Evolutionary conservation across 2,329 filamentous ascomycete species (phyloP), one percentile per base, ranked within the genome.

Genomic region (Epichloe sp.): DNA sequence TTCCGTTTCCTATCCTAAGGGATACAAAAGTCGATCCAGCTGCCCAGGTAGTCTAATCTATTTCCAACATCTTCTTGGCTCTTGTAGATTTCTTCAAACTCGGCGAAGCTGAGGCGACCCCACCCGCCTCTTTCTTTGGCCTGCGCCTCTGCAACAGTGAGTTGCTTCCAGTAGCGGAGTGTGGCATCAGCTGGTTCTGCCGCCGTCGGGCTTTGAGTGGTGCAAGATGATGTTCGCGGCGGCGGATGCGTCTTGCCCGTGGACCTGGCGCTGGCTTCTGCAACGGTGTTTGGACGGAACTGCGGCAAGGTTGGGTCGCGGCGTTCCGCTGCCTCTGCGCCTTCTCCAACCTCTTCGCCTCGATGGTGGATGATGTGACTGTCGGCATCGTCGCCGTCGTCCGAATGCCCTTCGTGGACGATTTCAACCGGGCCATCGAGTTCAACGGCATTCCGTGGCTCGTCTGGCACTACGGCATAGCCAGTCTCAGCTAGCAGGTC

Each of bases 1-100:
- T 17, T 3, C n/a, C 19, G 19, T 19, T 12, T 23, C 45, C 49
- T 41, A 21, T 17, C 46, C 65, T 73, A 80, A 14, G 80, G 80
- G 57, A 85, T 83, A 64, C 80, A 85, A 63, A 83, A 82, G 63
- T 96, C 90, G 66, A 96, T 87, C 91, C 91, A 97, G 60, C 81
- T 87, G 53, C 87, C 87, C 45, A 96, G 74, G 66, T 95, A 91
- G 58, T 87, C 86, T 54, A 90, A 74, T 49, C 83, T 71, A 62
- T 81, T 80, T 14, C 75, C 77, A 31, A 72, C 69, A 23, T 80
- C 79, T 57, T 83, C 78, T 55, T 82, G 76, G n/a, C 74, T 74
- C 58, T 81, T 79, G 70, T 93, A 88, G 47, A 84, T 82, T 40
- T 72, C 71, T 60, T 87, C 82, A 66, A 97, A 94, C 66, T 97